These are phyloP conservation scores for Isoetes engelmannii DNA, from an alignment of 83 land plant species.

Conservation along the genomic window DNA sequence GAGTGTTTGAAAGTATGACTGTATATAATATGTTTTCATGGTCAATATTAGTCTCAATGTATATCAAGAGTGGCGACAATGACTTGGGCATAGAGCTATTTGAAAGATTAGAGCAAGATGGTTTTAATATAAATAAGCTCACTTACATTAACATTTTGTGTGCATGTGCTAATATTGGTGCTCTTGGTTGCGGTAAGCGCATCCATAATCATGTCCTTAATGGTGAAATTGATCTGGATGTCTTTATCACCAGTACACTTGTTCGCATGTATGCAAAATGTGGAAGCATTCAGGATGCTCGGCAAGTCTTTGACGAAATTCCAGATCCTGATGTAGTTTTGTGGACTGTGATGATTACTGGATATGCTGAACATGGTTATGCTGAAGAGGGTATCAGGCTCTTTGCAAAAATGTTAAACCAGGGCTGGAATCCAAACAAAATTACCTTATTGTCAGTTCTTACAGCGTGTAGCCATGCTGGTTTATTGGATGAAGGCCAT, in stretches of 20 bases:
- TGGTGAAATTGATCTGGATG: too few species aligned
- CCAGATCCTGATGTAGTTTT: too few species aligned
- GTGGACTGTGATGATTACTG: too few species aligned
- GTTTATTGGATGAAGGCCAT: conserved; percentile 12
- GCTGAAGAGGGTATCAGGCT: too few species aligned
- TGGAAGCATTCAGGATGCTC: background rate
- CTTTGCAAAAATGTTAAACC: too few species aligned
- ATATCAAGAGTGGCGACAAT: conserved; percentile 1
- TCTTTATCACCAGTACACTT: conserved; percentile 1
- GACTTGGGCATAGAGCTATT: conserved; percentile 4
- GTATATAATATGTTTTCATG: conserved; percentile 2
- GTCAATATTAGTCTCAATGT: background rate
- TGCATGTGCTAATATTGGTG: too few species aligned
- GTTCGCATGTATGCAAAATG: conserved; percentile 24
- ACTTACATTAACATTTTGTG: background rate
- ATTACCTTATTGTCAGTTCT: background rate
- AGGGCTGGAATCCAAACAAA: too few species aligned
- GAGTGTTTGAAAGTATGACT: background rate
- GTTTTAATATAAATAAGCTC: conserved; percentile 4
- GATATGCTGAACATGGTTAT: too few species aligned
- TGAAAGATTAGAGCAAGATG: conserved; percentile 4
- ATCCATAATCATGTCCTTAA: too few species aligned
- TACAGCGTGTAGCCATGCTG: conserved; percentile 13
- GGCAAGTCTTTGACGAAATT: too few species aligned
- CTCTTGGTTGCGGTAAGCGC: too few species aligned